Evolutionary conservation across 345 rosid genomes (phyloP), one percentile per base, ranked within the genome.

Genomic region (Eucalyptus curtisii): DNA sequence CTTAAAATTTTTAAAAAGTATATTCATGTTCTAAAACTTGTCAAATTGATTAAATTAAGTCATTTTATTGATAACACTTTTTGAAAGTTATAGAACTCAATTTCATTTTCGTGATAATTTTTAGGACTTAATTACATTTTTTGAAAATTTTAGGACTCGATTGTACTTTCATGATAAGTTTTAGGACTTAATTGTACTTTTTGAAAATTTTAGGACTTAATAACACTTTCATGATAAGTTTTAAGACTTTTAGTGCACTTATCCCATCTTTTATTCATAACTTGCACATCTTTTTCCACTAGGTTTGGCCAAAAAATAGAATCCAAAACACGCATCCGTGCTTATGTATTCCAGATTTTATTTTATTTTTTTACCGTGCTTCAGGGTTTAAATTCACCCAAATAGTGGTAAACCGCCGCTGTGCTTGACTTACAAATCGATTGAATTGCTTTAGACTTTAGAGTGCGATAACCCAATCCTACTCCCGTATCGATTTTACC

Each of bases 111-210:
- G 3, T 52, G 1, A 52, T 7, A 17, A 50, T 3, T 52, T 7
- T 52, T 50, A 50, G 1, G 0, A 17, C 0, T 17, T 17, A 2
- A 52, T 52, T 52, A 0, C 4, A 50, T 50, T 52, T 19, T 52
- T 52, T 19, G 0, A 7, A 52, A 3, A 0, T 17, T 52, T 19
- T 52, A 52, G 0, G 0, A 52, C 1, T 19, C 24, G 0, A 52
- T 52, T 52, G 10, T 19, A 52, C 24, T 52, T 52, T 19, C 4
- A 19, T 52, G 0, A 52, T 52, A 52, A 7, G 0, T 52, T 52
- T 52, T 52, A 17, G 0, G 8, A 15, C 16, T 49, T 49, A 49
- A 49, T 15, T 49, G 3, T 49, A 49, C 20, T 49, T 49, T 2
- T 6, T 6, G 3, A 49, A 50, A 50, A 1, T 14, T 49, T 49